Conservation (phyloP, 1,139 yeast species). For the Geotrichum carabidarum region DNA sequence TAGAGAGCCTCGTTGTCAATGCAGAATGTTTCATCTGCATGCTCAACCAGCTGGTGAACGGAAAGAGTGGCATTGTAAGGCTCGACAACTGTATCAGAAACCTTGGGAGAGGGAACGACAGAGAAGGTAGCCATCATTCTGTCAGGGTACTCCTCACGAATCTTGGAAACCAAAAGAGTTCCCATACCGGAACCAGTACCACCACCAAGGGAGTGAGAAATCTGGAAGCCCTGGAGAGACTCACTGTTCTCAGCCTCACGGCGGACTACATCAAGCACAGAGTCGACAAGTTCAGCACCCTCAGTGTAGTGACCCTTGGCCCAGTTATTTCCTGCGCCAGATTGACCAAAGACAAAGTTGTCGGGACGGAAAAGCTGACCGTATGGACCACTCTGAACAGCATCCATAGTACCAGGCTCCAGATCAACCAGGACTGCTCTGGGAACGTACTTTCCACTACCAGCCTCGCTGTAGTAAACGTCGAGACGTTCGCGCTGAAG, state of each 20-base stretch:
- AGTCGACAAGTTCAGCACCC: slow-evolving; percentile 89
- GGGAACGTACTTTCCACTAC: slow-evolving; percentile 79
- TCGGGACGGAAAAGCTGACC: slow-evolving; percentile 90
- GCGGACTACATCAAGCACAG: slow-evolving; percentile 81
- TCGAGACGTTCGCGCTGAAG: slow-evolving; percentile 45
- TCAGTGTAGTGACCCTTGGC: slow-evolving; percentile 96
- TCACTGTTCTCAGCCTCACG: slow-evolving; percentile 93
- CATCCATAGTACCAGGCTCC: slow-evolving; percentile 90
- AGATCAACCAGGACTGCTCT: slow-evolving; percentile 88
- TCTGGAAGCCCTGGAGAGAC: slow-evolving; percentile 89
- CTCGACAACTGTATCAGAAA: slow-evolving; percentile 88
- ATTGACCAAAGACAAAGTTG: slow-evolving; percentile 80
- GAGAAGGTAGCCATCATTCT: slow-evolving; percentile 96
- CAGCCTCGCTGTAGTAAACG: slow-evolving; percentile 54
- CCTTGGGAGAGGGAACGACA: slow-evolving; percentile 86
- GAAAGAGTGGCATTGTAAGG: slow-evolving; percentile 91
- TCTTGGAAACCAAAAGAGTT: slow-evolving; percentile 69
- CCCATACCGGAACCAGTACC: slow-evolving; percentile 98
- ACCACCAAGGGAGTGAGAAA: slow-evolving; percentile 91
- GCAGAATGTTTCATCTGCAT: slow-evolving; percentile 89
- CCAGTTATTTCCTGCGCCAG: slow-evolving; percentile 94
- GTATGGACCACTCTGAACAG: slow-evolving; percentile 67
- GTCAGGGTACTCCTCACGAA: slow-evolving; percentile 85
- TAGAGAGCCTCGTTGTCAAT: slow-evolving; percentile 90
- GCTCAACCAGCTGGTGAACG: slow-evolving; percentile 86